Conservation (phyloP, 148 eudicot species). For the Fagopyrum homotropicum region DNA sequence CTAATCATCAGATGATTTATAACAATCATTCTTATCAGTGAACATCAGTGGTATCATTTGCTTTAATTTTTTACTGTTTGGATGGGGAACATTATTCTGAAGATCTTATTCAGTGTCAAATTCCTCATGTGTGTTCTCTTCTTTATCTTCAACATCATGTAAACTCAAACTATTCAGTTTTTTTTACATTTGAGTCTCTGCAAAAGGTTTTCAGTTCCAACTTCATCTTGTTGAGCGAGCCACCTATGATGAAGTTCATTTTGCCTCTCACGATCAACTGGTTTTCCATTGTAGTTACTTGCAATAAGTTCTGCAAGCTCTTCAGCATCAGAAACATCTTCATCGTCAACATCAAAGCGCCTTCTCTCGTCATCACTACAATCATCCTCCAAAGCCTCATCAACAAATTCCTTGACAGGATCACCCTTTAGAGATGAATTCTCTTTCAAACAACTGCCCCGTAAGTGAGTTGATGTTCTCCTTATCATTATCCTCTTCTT, state of each 20-base stretch:
- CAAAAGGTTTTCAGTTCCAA: constrained; percentile 86
- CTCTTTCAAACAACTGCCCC: constrained; percentile 19
- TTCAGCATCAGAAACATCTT: constrained; percentile 52
- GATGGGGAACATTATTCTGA: constrained; percentile 26
- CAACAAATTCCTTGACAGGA: constrained; percentile 75
- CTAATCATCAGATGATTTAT: constrained; percentile 71
- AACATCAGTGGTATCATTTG: constrained; percentile 74
- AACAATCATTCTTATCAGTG: constrained; percentile 70
- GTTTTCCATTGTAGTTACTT: constrained; percentile 55
- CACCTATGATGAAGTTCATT: constrained; percentile 83
- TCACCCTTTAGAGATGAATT: constrained; percentile 48
- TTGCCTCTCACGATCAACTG: constrained; percentile 56
- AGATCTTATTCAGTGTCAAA: constrained; percentile 21
- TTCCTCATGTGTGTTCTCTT: too few species aligned
- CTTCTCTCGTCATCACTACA: constrained; percentile 71
- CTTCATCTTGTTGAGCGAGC: constrained; percentile 91
- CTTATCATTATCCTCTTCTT: constrained; percentile 77
- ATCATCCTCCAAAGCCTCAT: constrained; percentile 89
- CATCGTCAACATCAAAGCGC: constrained; percentile 58
- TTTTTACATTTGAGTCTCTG: too few species aligned
- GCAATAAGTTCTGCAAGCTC: constrained; percentile 70
- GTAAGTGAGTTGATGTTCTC: constrained; percentile 47
- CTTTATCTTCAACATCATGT: too few species aligned
- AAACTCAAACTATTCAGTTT: too few species aligned
- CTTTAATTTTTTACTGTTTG: constrained; percentile 49